phyloP scores from a whole-genome alignment of 768 basidiomycete species.

The Sporobolomyces pararoseus region DNA sequence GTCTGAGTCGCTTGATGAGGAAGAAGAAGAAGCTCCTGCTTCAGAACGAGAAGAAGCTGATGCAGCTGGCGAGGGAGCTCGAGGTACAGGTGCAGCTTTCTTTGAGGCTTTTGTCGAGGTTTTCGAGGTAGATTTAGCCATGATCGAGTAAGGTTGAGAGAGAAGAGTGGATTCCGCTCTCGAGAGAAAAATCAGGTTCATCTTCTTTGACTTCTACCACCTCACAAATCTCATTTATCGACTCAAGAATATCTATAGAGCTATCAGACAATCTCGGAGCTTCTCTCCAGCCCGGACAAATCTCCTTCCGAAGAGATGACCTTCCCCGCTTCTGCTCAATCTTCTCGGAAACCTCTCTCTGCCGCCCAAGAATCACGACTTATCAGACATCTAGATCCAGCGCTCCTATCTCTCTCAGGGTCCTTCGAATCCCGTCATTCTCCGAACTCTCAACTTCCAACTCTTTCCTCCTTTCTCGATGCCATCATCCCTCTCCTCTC shows the following conservation, averaged over 20 bases:
- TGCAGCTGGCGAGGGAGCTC: constrained; percentile 6
- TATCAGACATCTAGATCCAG: constrained; percentile 34
- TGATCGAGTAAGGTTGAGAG: neutral
- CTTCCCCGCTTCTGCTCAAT: neutral
- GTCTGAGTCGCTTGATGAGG: constrained; percentile 6
- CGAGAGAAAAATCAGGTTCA: neutral
- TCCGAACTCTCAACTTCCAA: neutral
- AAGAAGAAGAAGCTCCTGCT: neutral
- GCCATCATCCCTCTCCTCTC: constrained; percentile 16
- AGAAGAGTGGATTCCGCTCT: neutral
- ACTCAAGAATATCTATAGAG: neutral
- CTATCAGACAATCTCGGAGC: neutral
- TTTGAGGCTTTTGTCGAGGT: neutral
- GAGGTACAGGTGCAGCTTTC: neutral
- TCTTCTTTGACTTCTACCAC: neutral
- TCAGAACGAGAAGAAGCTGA: constrained; percentile 19
- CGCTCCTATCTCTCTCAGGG: constrained; percentile 9
- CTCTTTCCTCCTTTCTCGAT: constrained; percentile 23
- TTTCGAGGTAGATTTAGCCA: constrained; percentile 25
- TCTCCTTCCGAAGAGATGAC: too few species aligned
- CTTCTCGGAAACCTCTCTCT: constrained; percentile 2
- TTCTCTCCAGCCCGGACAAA: neutral
- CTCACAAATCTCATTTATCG: neutral
- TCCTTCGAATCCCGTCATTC: constrained; percentile 24
- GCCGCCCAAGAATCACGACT: constrained; percentile 21